Evolutionary conservation across 306 rosid species (phyloP), one percentile per base, ranked within the genome.

Genomic region (cucumber (Cucumis sativus)): DNA sequence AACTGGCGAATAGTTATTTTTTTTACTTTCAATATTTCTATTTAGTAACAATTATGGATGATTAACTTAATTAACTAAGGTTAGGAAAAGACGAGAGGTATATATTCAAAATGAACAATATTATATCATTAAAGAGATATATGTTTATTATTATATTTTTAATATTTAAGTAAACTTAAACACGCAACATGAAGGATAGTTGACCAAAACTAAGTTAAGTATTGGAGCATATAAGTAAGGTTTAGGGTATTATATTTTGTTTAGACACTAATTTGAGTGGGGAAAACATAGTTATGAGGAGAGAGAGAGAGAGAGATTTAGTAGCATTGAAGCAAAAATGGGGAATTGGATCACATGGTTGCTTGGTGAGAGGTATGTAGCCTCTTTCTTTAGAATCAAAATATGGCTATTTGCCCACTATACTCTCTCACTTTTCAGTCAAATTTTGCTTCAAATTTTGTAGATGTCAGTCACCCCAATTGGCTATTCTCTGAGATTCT

Each of bases 261-360:
- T 33, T 15, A 14, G 15, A 63, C 41, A 2, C 7, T 6, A 30
- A 63, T 15, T 63, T 35, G 45, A 33, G 70, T n/a, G 5, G n/a
- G 5, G 0, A 33, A 10, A 40, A 39, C 28, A 66, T 18, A 40
- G 28, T 68, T 40, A 68, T n/a, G 55, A 40, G 17, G 74, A 67
- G 33, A 37, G 30, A 39, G 55, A 67, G 30, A 67, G 10, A 18
- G 28, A 68, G 16, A 20, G 56, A 20, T 23, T 43, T 12, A 69
- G 73, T 39, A 40, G 6, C 7, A 66, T 9, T 8, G 57, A 69
- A 69, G 57, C 57, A 75, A 52, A 75, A 54, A 57, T 76, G 56
- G 54, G 51, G 33, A 62, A 77, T 85, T 75, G 86, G 74, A 80
- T 87, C 98, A 89, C 91, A 84, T 91, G 98, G 88, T 75, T 81